phyloP scores from a whole-genome alignment of 352 stramenopile species.

The Globisporangium iwayamae region DNA sequence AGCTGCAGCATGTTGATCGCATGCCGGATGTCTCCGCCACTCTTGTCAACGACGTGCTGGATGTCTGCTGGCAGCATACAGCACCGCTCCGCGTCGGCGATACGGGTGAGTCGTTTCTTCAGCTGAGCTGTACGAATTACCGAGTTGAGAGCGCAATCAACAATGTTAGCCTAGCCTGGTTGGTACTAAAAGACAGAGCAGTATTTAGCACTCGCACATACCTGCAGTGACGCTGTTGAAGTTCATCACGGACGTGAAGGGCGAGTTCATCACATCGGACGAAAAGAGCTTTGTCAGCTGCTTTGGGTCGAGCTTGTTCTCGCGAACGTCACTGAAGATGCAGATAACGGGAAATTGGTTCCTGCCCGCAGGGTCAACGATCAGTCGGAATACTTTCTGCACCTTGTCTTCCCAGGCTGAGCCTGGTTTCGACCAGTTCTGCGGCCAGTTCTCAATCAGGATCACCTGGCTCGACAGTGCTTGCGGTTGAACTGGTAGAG shows the following conservation, averaged over 20 bases:
- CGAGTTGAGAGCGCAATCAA: background rate
- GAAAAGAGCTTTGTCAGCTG: conserved; percentile 69
- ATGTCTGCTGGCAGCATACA: conserved; percentile 28
- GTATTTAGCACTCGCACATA: conserved; percentile 11
- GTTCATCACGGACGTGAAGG: conserved; percentile 65
- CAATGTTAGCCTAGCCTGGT: background rate
- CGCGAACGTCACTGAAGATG: conserved; percentile 79
- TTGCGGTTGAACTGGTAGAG: background rate
- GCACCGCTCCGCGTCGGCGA: conserved; percentile 36
- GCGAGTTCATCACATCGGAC: conserved; percentile 56
- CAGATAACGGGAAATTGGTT: conserved; percentile 62
- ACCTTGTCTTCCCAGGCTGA: conserved; percentile 53
- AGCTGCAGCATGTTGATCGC: conserved; percentile 79
- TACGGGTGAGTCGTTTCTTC: conserved; percentile 59
- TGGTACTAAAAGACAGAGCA: too few relatives aligned
- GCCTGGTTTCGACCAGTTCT: conserved; percentile 37
- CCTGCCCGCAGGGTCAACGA: conserved; percentile 38
- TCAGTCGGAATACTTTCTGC: conserved; percentile 42
- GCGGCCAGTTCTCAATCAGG: conserved; percentile 74
- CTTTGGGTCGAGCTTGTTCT: conserved; percentile 66
- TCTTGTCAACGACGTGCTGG: conserved; percentile 49
- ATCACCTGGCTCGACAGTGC: conserved; percentile 35
- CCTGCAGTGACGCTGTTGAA: conserved; percentile 77
- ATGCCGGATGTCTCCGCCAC: conserved; percentile 75
- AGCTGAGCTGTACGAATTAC: conserved; percentile 35